Evolutionary conservation across 177 flowering plant species (phyloP).

Genomic region (Vitis hybrid): DNA sequence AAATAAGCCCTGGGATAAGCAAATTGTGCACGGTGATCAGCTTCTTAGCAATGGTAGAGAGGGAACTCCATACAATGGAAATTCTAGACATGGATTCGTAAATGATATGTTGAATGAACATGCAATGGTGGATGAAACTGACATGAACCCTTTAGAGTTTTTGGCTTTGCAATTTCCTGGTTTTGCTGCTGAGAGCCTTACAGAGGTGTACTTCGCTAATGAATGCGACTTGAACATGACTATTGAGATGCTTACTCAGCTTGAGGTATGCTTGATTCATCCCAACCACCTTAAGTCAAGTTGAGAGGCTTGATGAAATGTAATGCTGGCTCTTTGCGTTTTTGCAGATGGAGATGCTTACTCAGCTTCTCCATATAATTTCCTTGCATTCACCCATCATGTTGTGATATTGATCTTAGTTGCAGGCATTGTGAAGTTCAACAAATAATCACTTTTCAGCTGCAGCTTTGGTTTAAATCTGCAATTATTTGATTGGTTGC

Average conservation of each 20-base stretch:
- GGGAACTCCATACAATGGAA: slow-evolving; percentile 44
- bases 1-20: slow-evolving; percentile 70
- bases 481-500: background rate
- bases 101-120: slow-evolving; percentile 52
- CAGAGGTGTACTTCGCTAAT: slow-evolving; percentile 82
- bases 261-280: slow-evolving; percentile 63
- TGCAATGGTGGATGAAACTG: slow-evolving; percentile 43
- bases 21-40: slow-evolving; percentile 40
- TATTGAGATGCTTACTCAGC: slow-evolving; percentile 91
- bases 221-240: slow-evolving; percentile 84
- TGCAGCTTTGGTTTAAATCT: background rate
- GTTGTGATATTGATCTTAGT: background rate
- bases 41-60: slow-evolving; percentile 43
- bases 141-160: slow-evolving; percentile 63
- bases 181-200: slow-evolving; percentile 92
- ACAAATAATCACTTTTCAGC: background rate
- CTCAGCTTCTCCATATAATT: too few relatives aligned
- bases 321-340: background rate
- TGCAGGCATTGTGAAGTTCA: background rate
- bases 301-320: slow-evolving; percentile 1
- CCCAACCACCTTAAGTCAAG: background rate
- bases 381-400: background rate
- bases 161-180: slow-evolving; percentile 94
- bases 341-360: too few relatives aligned
- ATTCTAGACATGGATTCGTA: slow-evolving; percentile 44